Evolutionary conservation across 129 eudicot species (phyloP).

Genomic region (Oenanthe sinensis): DNA sequence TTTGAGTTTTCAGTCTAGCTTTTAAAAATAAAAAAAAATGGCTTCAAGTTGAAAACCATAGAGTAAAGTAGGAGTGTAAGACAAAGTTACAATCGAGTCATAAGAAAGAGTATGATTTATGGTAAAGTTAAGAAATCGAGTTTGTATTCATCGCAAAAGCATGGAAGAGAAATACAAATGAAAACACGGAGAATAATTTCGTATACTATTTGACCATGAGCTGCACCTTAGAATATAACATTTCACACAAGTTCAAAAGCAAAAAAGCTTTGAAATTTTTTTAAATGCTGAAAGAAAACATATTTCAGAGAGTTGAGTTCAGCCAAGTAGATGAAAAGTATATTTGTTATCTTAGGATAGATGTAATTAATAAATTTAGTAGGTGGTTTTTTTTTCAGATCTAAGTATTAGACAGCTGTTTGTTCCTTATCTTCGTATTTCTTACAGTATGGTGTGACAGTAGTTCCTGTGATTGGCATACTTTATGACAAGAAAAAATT

Average conservation of each 20-base stretch:
- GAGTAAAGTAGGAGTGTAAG: too few relatives aligned
- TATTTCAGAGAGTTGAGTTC: neutral
- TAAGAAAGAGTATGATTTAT: neutral
- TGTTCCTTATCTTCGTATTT: neutral
- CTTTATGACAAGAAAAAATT: slow-evolving; percentile 43
- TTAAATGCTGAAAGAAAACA: neutral
- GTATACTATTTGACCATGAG: neutral
- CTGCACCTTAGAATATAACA: neutral
- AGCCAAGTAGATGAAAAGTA: neutral
- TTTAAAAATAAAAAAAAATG: neutral
- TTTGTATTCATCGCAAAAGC: neutral
- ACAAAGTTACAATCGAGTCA: neutral
- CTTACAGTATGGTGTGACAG: slow-evolving; percentile 31
- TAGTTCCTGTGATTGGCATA: slow-evolving; percentile 60
- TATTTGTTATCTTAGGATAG: neutral
- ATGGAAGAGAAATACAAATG: neutral
- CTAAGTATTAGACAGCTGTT: neutral
- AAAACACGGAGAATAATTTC: neutral
- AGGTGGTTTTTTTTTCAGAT: neutral
- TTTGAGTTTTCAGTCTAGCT: too few relatives aligned
- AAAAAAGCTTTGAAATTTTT: neutral
- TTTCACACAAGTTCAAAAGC: neutral
- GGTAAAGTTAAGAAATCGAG: neutral
- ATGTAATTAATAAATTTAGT: neutral
- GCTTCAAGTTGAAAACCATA: neutral